These are phyloP conservation scores for Mycena amicta DNA, from an alignment of 768 basidiomycete species.

Conservation along the genomic window DNA sequence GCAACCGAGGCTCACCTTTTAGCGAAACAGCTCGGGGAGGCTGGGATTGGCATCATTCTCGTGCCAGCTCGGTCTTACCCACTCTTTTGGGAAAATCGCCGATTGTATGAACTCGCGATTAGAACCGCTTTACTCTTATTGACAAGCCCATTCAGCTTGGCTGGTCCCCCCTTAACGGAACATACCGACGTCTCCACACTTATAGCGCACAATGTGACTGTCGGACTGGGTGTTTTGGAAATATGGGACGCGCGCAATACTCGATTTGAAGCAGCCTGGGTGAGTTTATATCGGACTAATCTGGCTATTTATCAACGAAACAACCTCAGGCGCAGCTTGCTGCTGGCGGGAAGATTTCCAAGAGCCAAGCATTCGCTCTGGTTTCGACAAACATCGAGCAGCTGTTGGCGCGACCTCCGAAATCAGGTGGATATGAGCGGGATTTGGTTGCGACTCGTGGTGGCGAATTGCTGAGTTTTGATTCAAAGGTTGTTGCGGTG, in stretches of 20 bases:
- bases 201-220: conserved; percentile 67
- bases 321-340: conserved; percentile 45
- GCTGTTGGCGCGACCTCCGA: conserved; percentile 33
- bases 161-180: conserved; percentile 73
- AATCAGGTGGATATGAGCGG: not conserved
- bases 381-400: conserved; percentile 50
- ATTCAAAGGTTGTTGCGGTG: not conserved
- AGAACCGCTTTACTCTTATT: not conserved
- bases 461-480: conserved; percentile 8
- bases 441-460: conserved; percentile 15
- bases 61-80: conserved; percentile 73
- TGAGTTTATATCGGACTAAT: conserved; percentile 43
- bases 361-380: conserved; percentile 46
- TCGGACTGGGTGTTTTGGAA: conserved; percentile 65
- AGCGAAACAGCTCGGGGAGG: conserved; percentile 63
- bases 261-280: conserved; percentile 84
- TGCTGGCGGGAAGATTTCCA: conserved; percentile 40
- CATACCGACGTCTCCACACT: conserved; percentile 60
- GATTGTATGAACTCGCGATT: conserved; percentile 51
- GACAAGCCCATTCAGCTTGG: conserved; percentile 47
- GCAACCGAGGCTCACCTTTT: conserved; percentile 70
- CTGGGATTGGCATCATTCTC: conserved; percentile 49
- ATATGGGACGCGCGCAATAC: conserved; percentile 76
- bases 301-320: conserved; percentile 1
- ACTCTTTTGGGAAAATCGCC: conserved; percentile 63